These are phyloP conservation scores for Colletotrichum eleusines DNA, from an alignment of 2,329 filamentous ascomycete species.

Conservation along the genomic window DNA sequence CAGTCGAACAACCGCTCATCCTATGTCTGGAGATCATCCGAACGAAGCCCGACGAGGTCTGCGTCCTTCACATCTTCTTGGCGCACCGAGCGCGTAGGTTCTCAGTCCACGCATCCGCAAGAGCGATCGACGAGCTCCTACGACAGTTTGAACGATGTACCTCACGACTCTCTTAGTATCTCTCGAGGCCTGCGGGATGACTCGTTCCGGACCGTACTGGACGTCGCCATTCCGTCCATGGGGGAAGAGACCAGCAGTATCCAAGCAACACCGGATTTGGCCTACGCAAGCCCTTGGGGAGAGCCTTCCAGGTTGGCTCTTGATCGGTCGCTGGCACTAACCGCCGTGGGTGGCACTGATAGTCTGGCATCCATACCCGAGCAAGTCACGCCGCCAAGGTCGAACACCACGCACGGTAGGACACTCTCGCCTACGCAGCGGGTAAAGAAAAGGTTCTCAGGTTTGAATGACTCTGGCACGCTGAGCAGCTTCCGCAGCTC, in stretches of 20 bases:
- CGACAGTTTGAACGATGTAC: slow-evolving; percentile 43
- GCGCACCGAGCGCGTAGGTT: slow-evolving; percentile 25
- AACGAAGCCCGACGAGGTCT: slow-evolving; percentile 20
- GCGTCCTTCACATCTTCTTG: slow-evolving; percentile 34
- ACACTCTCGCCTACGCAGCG: slow-evolving; percentile 32
- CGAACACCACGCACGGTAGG: slow-evolving; percentile 35
- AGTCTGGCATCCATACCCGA: slow-evolving; percentile 41
- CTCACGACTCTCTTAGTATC: slow-evolving; percentile 34
- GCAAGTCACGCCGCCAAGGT: slow-evolving; percentile 30
- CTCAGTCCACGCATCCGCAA: slow-evolving; percentile 28
- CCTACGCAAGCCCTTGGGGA: slow-evolving; percentile 41
- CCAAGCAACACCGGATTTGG: slow-evolving; percentile 44
- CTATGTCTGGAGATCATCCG: slow-evolving; percentile 32
- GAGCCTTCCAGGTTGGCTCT: slow-evolving; percentile 35
- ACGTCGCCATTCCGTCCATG: slow-evolving; percentile 47
- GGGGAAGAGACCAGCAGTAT: slow-evolving; percentile 42
- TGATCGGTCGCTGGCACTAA: slow-evolving; percentile 7
- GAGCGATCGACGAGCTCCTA: slow-evolving; percentile 40
- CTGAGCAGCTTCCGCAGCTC: slow-evolving; percentile 28
- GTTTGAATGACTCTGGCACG: slow-evolving; percentile 16
- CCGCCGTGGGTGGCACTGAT: slow-evolving; percentile 29
- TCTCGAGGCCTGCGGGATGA: slow-evolving; percentile 43
- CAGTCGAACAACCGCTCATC: slow-evolving; percentile 35
- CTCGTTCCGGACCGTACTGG: slow-evolving; percentile 48
- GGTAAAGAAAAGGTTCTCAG: slow-evolving; percentile 8